Conservation (phyloP, 2,329 filamentous ascomycete species). For the Blastomyces emzantsi region DNA sequence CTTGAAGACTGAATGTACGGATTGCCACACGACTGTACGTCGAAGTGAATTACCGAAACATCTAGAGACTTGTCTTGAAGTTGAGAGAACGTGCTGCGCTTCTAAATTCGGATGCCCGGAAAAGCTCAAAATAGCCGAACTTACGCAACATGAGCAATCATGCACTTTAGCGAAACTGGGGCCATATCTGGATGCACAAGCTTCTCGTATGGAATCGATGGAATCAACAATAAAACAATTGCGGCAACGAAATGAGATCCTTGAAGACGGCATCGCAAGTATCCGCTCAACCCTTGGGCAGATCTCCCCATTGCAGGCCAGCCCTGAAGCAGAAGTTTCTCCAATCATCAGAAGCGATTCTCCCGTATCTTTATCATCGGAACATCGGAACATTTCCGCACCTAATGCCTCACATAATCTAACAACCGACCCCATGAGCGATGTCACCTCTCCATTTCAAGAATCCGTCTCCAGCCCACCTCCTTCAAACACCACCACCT, state of each 20-base stretch:
- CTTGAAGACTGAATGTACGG: conserved; percentile 29
- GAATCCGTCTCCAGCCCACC: conserved; percentile 20
- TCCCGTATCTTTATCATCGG: conserved; percentile 12
- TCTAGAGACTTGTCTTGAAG: conserved; percentile 30
- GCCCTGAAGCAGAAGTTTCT: conserved; percentile 14
- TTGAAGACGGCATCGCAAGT: conserved; percentile 38
- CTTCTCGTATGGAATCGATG: conserved; percentile 36
- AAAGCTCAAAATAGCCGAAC: conserved; percentile 29
- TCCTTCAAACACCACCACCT: conserved; percentile 41
- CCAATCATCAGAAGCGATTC: conserved; percentile 14
- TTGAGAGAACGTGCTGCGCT: conserved; percentile 30
- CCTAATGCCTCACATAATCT: conserved; percentile 12
- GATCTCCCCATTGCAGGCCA: conserved; percentile 15
- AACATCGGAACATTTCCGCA: conserved; percentile 16
- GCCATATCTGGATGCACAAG: conserved; percentile 38
- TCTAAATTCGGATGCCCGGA: conserved; percentile 38
- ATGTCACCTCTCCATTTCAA: background rate
- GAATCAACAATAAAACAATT: conserved; percentile 38
- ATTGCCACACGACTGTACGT: conserved; percentile 29
- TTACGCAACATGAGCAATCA: conserved; percentile 37
- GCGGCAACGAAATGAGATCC: conserved; percentile 40
- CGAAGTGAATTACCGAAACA: conserved; percentile 30
- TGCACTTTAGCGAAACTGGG: conserved; percentile 45
- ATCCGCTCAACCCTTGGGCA: conserved; percentile 33
- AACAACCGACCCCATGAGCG: background rate